Percentiles rank a stretch among this genome's conserved stretches.
Conservation (phyloP, 2,329 filamentous ascomycete genomes). For the Verticillium dahliae region DNA sequence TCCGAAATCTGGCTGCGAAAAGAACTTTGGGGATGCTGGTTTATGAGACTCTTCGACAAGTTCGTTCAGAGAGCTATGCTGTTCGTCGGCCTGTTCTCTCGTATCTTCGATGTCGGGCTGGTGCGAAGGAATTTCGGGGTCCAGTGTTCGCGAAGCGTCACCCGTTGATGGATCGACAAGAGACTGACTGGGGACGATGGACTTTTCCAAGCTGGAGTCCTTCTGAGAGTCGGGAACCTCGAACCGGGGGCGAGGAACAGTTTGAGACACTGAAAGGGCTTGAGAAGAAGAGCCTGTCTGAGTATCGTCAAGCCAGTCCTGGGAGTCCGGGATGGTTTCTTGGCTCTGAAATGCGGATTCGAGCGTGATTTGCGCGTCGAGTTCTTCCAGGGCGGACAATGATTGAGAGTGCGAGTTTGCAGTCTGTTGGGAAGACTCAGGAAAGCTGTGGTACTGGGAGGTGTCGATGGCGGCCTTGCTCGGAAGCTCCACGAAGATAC, state of each 20-base stretch:
- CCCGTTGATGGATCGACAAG: not conserved
- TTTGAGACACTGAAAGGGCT: not conserved
- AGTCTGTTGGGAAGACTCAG: conserved; percentile 17
- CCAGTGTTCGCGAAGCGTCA: not conserved
- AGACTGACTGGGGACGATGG: not conserved
- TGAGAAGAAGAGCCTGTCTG: conserved; percentile 13
- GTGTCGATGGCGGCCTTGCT: conserved; percentile 20
- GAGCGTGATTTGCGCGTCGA: conserved; percentile 23
- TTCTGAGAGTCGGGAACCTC: not conserved
- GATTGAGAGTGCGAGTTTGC: conserved; percentile 22
- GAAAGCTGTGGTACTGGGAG: conserved; percentile 26
- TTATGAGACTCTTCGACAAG: not conserved
- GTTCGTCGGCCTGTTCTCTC: not conserved
- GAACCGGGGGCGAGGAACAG: not conserved
- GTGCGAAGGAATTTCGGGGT: conserved; percentile 18
- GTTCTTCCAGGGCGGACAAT: conserved; percentile 26
- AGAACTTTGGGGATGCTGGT: not conserved
- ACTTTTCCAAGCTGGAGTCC: not conserved
- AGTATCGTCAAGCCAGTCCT: conserved; percentile 22
- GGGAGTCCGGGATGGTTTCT: conserved; percentile 36
- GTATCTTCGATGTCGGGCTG: conserved; percentile 15
- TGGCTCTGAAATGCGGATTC: conserved; percentile 21
- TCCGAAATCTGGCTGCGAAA: not conserved
- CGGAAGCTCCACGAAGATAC: conserved; percentile 3
- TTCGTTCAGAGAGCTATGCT: not conserved